A percentile compares a stretch with the other conserved stretches of the same genome.
phyloP scores from a whole-genome alignment of 805 yeast species.

The Millerago galiae region DNA sequence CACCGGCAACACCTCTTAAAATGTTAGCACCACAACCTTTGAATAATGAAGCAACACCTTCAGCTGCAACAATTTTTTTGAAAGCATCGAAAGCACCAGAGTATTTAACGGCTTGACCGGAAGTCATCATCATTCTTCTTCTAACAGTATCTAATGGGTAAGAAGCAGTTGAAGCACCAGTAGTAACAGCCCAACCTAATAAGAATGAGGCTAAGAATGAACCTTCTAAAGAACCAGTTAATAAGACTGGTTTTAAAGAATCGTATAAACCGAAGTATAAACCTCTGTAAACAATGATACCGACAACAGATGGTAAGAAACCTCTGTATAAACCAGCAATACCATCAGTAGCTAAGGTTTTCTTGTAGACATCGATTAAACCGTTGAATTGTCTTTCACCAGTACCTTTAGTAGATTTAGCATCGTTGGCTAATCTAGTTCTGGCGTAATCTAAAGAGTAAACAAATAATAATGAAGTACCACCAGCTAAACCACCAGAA shows the following conservation, averaged over 20 bases:
- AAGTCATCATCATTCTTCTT: conserved; percentile 99
- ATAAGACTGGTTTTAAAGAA: conserved; percentile 90
- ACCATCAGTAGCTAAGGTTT: conserved; percentile 95
- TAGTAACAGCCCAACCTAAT: conserved; percentile 96
- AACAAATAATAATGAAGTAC: conserved; percentile 85
- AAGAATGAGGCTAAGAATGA: conserved; percentile 92
- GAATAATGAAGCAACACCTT: conserved; percentile 90
- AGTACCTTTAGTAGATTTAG: conserved; percentile 76
- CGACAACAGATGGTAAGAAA: conserved; percentile 96
- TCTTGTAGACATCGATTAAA: conserved; percentile 91
- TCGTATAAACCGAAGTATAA: conserved; percentile 97
- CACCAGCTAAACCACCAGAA: conserved; percentile 99
- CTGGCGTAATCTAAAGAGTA: conserved; percentile 98
- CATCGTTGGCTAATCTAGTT: conserved; percentile 98
- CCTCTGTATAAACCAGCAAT: conserved; percentile 98
- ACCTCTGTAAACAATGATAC: conserved; percentile 99
- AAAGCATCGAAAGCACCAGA: conserved; percentile 92
- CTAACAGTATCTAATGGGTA: conserved; percentile 99
- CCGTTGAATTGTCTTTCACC: conserved; percentile 98
- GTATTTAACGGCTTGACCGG: conserved; percentile 97
- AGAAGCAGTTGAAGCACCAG: conserved; percentile 98
- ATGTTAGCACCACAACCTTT: conserved; percentile 99
- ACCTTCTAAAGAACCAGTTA: conserved; percentile 92
- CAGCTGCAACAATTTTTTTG: conserved; percentile 88
- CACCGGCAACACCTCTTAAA: conserved; percentile 99